Evolutionary conservation across 805 yeast species (phyloP).

Genomic region (Wickerhamomyces ciferrii): DNA sequence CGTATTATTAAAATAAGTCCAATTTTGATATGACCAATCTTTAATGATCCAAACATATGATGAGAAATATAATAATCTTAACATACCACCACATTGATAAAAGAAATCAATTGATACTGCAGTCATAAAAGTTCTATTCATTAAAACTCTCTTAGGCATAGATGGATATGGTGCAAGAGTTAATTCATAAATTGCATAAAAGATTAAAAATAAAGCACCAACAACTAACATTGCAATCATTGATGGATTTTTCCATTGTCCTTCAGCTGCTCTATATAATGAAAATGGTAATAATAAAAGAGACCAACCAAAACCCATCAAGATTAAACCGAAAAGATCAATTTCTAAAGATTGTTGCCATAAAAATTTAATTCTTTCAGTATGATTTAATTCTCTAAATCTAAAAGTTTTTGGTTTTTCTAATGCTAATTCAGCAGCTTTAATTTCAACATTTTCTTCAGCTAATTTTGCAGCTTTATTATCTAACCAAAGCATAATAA

Average conservation of each 20-base stretch:
- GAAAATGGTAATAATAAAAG: conserved; percentile 35
- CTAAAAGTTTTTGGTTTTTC: not conserved
- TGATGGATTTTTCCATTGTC: conserved; percentile 31
- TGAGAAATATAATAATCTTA: conserved; percentile 26
- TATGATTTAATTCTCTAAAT: conserved; percentile 2
- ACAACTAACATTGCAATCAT: conserved; percentile 39
- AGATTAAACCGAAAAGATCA: conserved; percentile 32
- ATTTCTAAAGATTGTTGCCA: conserved; percentile 24
- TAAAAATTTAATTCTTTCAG: conserved; percentile 13
- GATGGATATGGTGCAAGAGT: conserved; percentile 30
- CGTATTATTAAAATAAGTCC: conserved; percentile 34
- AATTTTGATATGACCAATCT: conserved; percentile 25
- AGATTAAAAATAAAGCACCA: conserved; percentile 31
- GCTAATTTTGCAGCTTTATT: conserved; percentile 21
- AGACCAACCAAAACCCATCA: conserved; percentile 34
- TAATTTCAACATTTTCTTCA: not conserved
- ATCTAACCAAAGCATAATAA: conserved; percentile 23
- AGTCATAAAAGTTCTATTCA: conserved; percentile 32
- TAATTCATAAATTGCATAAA: conserved; percentile 30
- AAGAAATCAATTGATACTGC: conserved; percentile 29
- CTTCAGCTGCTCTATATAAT: conserved; percentile 25
- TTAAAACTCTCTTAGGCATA: conserved; percentile 29
- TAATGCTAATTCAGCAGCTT: not conserved
- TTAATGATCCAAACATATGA: conserved; percentile 28
- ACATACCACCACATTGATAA: conserved; percentile 25